These are phyloP conservation scores for Penstemon newberryi DNA, from an alignment of 257 asterid genomes.

Conservation along the genomic window DNA sequence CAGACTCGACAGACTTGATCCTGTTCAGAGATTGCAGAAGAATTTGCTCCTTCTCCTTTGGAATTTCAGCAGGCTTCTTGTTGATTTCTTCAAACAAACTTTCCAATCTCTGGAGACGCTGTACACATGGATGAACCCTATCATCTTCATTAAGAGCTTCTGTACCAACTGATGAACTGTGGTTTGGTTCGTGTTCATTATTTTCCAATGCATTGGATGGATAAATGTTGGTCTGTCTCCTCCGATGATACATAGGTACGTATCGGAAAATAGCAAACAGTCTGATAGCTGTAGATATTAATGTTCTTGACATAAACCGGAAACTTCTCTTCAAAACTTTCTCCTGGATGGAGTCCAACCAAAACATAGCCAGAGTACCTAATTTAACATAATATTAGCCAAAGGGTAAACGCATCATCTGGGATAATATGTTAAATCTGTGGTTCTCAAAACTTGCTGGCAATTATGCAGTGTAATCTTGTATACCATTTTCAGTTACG, in stretches of 20 bases:
- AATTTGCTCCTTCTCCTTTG: slow-evolving; percentile 78
- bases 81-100: slow-evolving; percentile 64
- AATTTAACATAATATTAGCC: slow-evolving; percentile 9
- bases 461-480: neutral
- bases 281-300: slow-evolving; percentile 46
- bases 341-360: slow-evolving; percentile 60
- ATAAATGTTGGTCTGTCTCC: slow-evolving; percentile 52
- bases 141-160: slow-evolving; percentile 43
- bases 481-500: neutral
- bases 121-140: slow-evolving; percentile 64
- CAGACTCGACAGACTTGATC: slow-evolving; percentile 81
- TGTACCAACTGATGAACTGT: slow-evolving; percentile 34
- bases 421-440: neutral
- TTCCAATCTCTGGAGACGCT: slow-evolving; percentile 79
- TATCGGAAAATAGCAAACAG: slow-evolving; percentile 43
- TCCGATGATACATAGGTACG: slow-evolving; percentile 52
- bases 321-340: slow-evolving; percentile 59
- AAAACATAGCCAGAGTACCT: slow-evolving; percentile 50
- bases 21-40: slow-evolving; percentile 77
- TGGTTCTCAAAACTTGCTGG: neutral
- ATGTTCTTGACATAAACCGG: slow-evolving; percentile 53
- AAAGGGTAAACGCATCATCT: neutral
- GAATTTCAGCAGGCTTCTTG: slow-evolving; percentile 76
- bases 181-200: slow-evolving; percentile 33
- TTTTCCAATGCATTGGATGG: slow-evolving; percentile 58